Evolutionary conservation across 345 rosid species (phyloP), one percentile per base, ranked within the genome.

Genomic region (Abelmoschus esculentus): DNA sequence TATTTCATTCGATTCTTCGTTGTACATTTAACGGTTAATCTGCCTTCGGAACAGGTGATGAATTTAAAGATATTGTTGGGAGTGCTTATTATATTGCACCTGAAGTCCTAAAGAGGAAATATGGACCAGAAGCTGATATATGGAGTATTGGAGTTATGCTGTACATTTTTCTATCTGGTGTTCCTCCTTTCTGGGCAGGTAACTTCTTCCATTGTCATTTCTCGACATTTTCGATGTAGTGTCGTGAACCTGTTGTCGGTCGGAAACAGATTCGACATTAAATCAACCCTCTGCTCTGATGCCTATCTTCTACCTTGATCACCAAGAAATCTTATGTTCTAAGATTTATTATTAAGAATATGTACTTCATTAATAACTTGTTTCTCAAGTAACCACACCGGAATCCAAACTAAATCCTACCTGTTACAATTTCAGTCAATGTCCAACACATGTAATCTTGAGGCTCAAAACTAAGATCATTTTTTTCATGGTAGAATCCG

Each of bases 131-230:
- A 74, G 97, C 91, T 38, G 98, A 93, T 76, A 89, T 93, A 36
- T 93, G 98, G 98, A 93, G 98, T 72, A 66, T 93, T 29, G 98
- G 98, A 3, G 97, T 90, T 60, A 93, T 93, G 96, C 78, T 93
- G 60, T 93, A 87, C 74, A 93, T 93, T 80, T 96, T 93, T 79
- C 82, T 93, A 12, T 78, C 78, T 26, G 98, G 98, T 74, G 97
- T 90, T 82, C 98, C 98, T 69, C 97, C 97, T 36, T 93, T 93
- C 42, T 93, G 98, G 98, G 97, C 93, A 29, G 98, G 98, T 87
- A 80, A 49, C 53, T 1, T 40, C 44, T 40, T 40, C 44, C 44
- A 40, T 40, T 3, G 44, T 1, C 12, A 40, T 7, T 40, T 40
- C 44, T 40, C 44, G 1, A 40, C 44, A 3, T 40, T 40, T 40